phyloP scores from a whole-genome alignment of 2,329 filamentous ascomycete genomes.

The Sporothrix mexicana region DNA sequence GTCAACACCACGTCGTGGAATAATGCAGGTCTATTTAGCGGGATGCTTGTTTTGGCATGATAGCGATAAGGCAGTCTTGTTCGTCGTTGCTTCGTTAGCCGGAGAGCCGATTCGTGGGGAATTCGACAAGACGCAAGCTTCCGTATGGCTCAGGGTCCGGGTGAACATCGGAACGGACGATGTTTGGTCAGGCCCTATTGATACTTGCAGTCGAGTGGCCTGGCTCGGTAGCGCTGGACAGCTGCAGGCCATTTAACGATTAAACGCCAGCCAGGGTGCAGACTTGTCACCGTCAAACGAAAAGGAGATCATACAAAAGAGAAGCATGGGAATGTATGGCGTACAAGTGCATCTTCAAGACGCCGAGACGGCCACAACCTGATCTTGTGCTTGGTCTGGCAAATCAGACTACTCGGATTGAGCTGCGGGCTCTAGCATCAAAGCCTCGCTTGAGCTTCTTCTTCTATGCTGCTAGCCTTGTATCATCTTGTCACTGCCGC shows the following conservation, averaged over 20 bases:
- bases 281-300: background rate
- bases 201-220: background rate
- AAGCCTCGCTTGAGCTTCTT: background rate
- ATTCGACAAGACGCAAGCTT: background rate
- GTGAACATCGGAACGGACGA: slow-evolving; percentile 21
- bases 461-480: background rate
- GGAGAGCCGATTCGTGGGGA: background rate
- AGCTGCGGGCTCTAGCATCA: background rate
- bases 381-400: background rate
- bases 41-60: background rate
- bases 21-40: background rate
- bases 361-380: background rate
- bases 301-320: background rate
- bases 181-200: background rate
- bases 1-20: background rate
- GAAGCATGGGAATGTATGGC: background rate
- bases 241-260: background rate
- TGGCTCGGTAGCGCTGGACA: background rate
- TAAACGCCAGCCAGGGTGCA: background rate
- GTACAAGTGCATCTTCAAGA: too few relatives aligned
- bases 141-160: background rate
- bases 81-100: too few relatives aligned
- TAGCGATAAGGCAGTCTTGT: background rate
- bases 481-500: background rate
- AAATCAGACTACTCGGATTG: too few relatives aligned